Evolutionary conservation across 805 yeast species (phyloP), one percentile per base, ranked within the genome.

Genomic region (Yarrowia divulgata): DNA sequence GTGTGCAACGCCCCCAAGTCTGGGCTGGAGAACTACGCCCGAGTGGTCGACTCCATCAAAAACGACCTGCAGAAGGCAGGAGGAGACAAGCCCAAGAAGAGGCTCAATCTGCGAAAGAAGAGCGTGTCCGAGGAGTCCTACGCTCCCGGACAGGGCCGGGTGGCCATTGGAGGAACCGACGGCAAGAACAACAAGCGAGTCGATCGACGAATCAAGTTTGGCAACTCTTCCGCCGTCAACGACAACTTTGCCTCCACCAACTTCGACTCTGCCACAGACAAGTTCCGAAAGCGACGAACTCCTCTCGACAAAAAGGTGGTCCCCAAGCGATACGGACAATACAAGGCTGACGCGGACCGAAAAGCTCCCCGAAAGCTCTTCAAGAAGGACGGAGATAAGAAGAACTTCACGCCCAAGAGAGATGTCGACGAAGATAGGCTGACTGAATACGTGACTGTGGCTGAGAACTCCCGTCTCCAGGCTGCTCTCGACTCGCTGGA

Each of bases 11-110:
- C 39, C 42, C 13, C 68, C 68, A 63, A 63, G 57, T 32, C 52
- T 34, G 68, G 68, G 29, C 57, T 63, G 57, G 68, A 63, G 37
- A 63, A 63, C 68, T 63, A 63, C 39, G 57, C 68, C 29, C 68
- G 68, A 19, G 68, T 63, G 45, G 68, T 63, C 12, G 68, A 63
- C 57, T 63, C 68, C 45, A 48, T 63, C 57, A 48, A 48, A 23
- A 58, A 58, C 40, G 50, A 58, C 64, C 40, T 29, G 5, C 23
- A 62, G 46, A 35, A 18, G n/a, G 16, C 54, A 7, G 40, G 40
- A 10, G 57, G n/a, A 16, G 5, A 29, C 7, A 62, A 34, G 23
- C 45, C 68, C 57, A 63, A 63, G 57, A 49, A 35, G 48, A 63
- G 48, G 39, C 68, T 49, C 57, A 48, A 63, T 14, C 57, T 63